Percentiles rank a stretch among this genome's conserved stretches.
Conservation (phyloP, 257 asterid genomes). For the Penstemon eatonii region DNA sequence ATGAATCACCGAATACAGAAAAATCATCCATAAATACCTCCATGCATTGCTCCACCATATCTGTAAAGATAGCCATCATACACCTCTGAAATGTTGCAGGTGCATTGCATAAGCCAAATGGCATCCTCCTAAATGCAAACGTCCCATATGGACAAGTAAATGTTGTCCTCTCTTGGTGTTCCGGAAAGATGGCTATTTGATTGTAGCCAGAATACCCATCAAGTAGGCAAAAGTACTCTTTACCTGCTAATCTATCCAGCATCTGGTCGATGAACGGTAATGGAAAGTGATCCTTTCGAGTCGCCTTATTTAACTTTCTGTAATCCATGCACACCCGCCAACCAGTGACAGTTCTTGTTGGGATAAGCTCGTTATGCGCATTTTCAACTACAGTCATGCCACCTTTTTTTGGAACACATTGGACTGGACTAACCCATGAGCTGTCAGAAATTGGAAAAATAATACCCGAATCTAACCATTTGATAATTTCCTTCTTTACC, state of each 20-base stretch:
- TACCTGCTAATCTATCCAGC: background rate
- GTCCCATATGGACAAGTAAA: conserved; percentile 6
- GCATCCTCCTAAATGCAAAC: conserved; percentile 15
- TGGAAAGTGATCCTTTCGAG: too few relatives aligned
- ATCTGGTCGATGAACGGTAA: background rate
- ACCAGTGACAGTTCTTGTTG: too few relatives aligned
- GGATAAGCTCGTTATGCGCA: too few relatives aligned
- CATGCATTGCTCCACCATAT: background rate
- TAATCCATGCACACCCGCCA: too few relatives aligned
- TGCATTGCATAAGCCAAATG: conserved; percentile 10
- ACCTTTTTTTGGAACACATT: too few relatives aligned
- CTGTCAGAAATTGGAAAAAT: too few relatives aligned
- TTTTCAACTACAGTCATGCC: too few relatives aligned
- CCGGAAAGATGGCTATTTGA: background rate
- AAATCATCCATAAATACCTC: conserved; percentile 14
- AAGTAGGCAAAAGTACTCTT: background rate
- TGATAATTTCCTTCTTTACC: too few relatives aligned
- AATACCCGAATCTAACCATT: too few relatives aligned
- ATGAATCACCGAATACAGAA: background rate
- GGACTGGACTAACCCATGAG: too few relatives aligned
- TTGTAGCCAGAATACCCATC: background rate
- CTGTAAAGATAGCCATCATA: background rate
- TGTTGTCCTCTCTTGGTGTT: background rate
- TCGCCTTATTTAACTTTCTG: too few relatives aligned
- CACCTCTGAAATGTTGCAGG: conserved; percentile 6